phyloP scores from a whole-genome alignment of 768 basidiomycete genomes.

The Boletus subcaerulescens region DNA sequence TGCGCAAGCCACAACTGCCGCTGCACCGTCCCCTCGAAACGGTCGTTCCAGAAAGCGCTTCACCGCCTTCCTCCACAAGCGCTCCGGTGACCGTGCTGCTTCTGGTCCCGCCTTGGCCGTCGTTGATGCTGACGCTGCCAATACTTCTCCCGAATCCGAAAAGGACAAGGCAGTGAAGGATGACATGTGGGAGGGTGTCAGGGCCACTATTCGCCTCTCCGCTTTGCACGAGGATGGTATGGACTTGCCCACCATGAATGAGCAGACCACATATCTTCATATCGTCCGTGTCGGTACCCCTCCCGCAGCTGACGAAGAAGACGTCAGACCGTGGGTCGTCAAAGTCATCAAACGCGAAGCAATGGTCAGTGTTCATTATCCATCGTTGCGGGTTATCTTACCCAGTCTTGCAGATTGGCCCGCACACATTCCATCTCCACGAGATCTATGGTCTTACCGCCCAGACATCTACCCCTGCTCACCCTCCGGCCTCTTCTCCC shows the following conservation, averaged over 20 bases:
- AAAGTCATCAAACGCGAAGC: slow-evolving; percentile 93
- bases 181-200: slow-evolving; percentile 61
- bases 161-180: slow-evolving; percentile 46
- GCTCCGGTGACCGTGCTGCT: slow-evolving; percentile 46
- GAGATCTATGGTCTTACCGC: slow-evolving; percentile 92
- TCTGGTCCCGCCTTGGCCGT: slow-evolving; percentile 78
- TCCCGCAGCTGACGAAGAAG: slow-evolving; percentile 44
- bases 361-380: slow-evolving; percentile 42
- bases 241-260: slow-evolving; percentile 67
- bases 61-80: slow-evolving; percentile 64
- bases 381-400: background rate
- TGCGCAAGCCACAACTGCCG: slow-evolving; percentile 8
- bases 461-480: slow-evolving; percentile 36
- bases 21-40: slow-evolving; percentile 14
- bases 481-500: slow-evolving; percentile 39
- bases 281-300: slow-evolving; percentile 66
- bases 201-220: slow-evolving; percentile 74
- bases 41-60: slow-evolving; percentile 52
- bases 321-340: slow-evolving; percentile 82
- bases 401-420: slow-evolving; percentile 64
- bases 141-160: slow-evolving; percentile 30
- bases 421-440: slow-evolving; percentile 91
- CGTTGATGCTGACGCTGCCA: slow-evolving; percentile 61
- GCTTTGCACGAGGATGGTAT: slow-evolving; percentile 77
- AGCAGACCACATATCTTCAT: slow-evolving; percentile 87